Evolutionary conservation across 306 rosid species (phyloP), one percentile per base, ranked within the genome.

Genomic region (Fagus crenata): DNA sequence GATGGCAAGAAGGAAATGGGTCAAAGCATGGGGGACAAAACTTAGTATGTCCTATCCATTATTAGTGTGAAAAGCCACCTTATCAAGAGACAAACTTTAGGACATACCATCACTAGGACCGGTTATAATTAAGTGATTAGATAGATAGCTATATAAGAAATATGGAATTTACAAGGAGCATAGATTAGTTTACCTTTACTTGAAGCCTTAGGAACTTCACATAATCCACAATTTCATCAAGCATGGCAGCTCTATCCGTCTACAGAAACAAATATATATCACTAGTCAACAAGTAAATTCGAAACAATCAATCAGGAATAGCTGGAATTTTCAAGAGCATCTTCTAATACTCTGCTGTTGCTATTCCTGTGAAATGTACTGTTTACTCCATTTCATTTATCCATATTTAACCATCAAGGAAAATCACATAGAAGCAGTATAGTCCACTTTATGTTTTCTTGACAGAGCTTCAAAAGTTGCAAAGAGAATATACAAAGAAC

Each of bases 211-310:
- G 87, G 87, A 93, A 93, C 92, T 93, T 93, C 81, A 93, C 98
- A 60, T 93, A 93, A 86, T 93, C 98, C 83, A 91, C 95, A 61
- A 93, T 93, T 82, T 93, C 98, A 71, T 93, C 98, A 7, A 93
- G 93, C 98, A 93, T 93, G 42, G 93, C 98, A 81, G 98, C 98
- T 87, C 93, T 89, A 83, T 93, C 97, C 14, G 96, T 89, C 98
- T 93, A 86, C 80, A 64, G 42, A 51, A 67, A 39, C 42, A 39
- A 65, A 3, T 9, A 67, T 15, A 6, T 39, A 65, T 37, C 71
- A 37, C 71, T 67, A 17, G 3, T 39, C 41, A 67, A 40, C 51
- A 46, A 46, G 8, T 46, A 46, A 46, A 46, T 46, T 46, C 51
- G 68, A 61, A 61, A 61, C 39, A 61, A 33, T 4, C 40, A 61